phyloP scores from a whole-genome alignment of 2,329 filamentous ascomycete species.

The Pseudocercospora vitis region DNA sequence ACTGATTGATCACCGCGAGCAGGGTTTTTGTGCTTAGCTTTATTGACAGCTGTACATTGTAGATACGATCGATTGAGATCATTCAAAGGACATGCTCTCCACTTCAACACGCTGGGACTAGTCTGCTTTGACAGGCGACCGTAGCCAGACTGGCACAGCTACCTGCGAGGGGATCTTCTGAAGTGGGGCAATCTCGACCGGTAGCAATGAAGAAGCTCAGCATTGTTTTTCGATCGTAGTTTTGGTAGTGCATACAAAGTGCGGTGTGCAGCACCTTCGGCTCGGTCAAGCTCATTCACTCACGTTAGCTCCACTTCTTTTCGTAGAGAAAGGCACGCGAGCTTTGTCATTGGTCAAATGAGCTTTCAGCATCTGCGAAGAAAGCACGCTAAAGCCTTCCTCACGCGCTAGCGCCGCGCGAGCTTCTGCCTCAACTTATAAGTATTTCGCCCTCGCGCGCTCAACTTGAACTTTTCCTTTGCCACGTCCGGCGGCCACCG shows the following conservation, averaged over 20 bases:
- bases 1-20: conserved; percentile 8
- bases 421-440: not conserved
- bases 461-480: not conserved
- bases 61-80: not conserved
- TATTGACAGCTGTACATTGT: not conserved
- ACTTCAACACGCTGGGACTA: too few relatives aligned
- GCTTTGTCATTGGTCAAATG: not conserved
- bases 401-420: not conserved
- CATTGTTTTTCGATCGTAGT: too few relatives aligned
- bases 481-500: conserved; percentile 6
- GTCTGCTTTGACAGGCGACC: too few relatives aligned
- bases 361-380: too few relatives aligned
- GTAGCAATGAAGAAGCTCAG: too few relatives aligned
- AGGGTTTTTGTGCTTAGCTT: not conserved
- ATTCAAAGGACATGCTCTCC: too few relatives aligned
- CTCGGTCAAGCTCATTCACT: not conserved
- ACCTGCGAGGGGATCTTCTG: too few relatives aligned
- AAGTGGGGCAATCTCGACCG: too few relatives aligned
- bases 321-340: not conserved
- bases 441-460: not conserved
- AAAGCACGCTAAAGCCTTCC: too few relatives aligned
- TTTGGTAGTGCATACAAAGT: too few relatives aligned
- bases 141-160: too few relatives aligned
- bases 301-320: not conserved
- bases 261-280: not conserved